Evolutionary conservation across 345 rosid genomes (phyloP).

Genomic region (Brassica rapa): DNA sequence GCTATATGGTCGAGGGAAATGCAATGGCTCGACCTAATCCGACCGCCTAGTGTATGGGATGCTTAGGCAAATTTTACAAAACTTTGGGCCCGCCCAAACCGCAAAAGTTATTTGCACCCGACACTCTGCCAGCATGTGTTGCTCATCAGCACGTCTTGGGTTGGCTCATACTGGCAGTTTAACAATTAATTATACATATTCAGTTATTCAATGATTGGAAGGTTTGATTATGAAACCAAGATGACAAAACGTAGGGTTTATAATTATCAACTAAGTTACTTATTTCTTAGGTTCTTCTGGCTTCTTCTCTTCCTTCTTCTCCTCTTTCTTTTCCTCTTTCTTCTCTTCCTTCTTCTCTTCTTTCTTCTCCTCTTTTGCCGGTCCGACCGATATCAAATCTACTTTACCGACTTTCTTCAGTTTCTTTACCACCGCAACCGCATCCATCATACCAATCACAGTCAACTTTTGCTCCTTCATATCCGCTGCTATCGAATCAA

Average conservation of each 20-base stretch:
- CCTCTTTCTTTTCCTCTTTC: constrained; percentile 61
- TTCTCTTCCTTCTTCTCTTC: constrained; percentile 70
- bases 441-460: constrained; percentile 82
- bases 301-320: constrained; percentile 50
- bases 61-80: neutral
- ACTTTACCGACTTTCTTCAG: constrained; percentile 95
- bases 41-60: neutral
- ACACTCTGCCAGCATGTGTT: neutral
- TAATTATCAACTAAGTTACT: constrained; percentile 9
- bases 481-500: constrained; percentile 90
- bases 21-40: neutral
- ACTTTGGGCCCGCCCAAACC: neutral
- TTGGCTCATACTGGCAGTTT: neutral
- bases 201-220: neutral
- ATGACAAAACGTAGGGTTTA: neutral
- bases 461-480: constrained; percentile 88
- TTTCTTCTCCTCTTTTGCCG: constrained; percentile 92
- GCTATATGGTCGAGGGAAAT: neutral
- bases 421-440: constrained; percentile 82
- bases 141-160: neutral
- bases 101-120: neutral
- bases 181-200: constrained; percentile 11
- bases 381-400: constrained; percentile 82
- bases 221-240: neutral
- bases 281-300: constrained; percentile 40